Evolutionary conservation across 352 stramenopile genomes (phyloP).

Genomic region (Blastocystis sp.): DNA sequence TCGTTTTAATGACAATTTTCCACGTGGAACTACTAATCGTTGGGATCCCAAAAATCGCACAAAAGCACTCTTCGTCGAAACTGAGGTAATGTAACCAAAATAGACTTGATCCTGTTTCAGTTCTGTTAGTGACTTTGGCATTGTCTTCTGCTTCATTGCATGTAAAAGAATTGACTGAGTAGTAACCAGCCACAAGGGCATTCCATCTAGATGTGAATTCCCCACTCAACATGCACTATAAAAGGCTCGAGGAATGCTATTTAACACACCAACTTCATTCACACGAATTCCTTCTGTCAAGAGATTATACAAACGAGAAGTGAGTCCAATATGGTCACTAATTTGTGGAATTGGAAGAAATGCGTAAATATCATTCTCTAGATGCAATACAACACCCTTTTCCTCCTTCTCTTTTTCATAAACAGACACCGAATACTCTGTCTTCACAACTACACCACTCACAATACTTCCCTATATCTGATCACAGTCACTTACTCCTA

Average conservation of each 20-base stretch:
- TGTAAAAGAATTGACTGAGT: constrained; percentile 22
- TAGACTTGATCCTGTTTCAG: background rate
- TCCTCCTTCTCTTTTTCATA: background rate
- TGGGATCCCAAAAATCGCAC: constrained; percentile 8
- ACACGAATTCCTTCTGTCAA: constrained; percentile 9
- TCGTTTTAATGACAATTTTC: background rate
- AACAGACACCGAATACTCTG: background rate
- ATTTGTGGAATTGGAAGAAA: constrained; percentile 33
- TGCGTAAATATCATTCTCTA: constrained; percentile 22
- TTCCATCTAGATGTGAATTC: background rate
- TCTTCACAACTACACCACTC: background rate
- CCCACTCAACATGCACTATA: background rate
- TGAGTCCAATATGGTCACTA: background rate
- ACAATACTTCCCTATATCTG: background rate
- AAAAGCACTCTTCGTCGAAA: background rate
- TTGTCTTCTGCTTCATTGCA: background rate
- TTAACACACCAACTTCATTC: constrained; percentile 32
- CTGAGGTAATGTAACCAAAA: background rate
- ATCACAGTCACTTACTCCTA: background rate
- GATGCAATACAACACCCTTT: constrained; percentile 4
- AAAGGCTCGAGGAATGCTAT: background rate
- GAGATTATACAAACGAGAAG: background rate
- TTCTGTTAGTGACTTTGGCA: background rate
- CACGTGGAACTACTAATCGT: background rate
- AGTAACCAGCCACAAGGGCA: constrained; percentile 24